Conservation (phyloP, 1,284 basidiomycete species). For the Tranzscheliella williamsii region DNA sequence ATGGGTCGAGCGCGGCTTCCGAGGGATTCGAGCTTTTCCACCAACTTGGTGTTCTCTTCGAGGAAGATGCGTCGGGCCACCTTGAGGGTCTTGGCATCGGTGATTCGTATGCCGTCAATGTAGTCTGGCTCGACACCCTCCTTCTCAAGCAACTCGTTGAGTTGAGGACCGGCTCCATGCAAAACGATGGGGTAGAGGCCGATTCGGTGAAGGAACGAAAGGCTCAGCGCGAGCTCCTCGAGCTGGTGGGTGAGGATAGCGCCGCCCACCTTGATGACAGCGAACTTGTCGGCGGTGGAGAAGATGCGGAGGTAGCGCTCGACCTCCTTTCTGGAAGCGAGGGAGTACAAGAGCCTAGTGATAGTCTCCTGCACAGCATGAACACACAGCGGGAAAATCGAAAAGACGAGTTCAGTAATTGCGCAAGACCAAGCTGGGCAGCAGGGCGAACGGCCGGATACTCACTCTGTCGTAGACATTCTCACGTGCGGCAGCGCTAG, state of each 20-base stretch:
- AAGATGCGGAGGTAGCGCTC: constrained; percentile 61
- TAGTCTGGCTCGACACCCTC: constrained; percentile 61
- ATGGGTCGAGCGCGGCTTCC: constrained; percentile 59
- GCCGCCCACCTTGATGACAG: constrained; percentile 60
- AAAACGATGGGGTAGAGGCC: constrained; percentile 60
- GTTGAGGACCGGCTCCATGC: constrained; percentile 60
- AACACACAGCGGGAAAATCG: too few relatives aligned
- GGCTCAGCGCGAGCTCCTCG: constrained; percentile 58
- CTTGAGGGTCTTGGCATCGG: constrained; percentile 58
- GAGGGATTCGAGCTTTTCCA: constrained; percentile 60
- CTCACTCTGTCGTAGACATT: constrained; percentile 40
- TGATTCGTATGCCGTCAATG: constrained; percentile 61
- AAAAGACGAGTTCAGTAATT: too few relatives aligned
- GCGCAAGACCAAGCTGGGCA: too few relatives aligned
- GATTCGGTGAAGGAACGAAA: constrained; percentile 60
- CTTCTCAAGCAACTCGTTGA: constrained; percentile 60
- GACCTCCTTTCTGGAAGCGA: constrained; percentile 60
- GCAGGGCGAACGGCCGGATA: background rate
- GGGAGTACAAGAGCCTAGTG: constrained; percentile 59
- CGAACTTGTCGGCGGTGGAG: constrained; percentile 59
- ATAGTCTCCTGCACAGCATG: constrained; percentile 59
- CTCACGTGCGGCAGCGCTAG: constrained; percentile 37
- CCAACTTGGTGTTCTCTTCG: constrained; percentile 59
- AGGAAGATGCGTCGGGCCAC: constrained; percentile 60
- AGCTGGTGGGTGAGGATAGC: constrained; percentile 60